Evolutionary conservation across 768 basidiomycete genomes (phyloP).

Genomic region (Cubamyces lactineus): DNA sequence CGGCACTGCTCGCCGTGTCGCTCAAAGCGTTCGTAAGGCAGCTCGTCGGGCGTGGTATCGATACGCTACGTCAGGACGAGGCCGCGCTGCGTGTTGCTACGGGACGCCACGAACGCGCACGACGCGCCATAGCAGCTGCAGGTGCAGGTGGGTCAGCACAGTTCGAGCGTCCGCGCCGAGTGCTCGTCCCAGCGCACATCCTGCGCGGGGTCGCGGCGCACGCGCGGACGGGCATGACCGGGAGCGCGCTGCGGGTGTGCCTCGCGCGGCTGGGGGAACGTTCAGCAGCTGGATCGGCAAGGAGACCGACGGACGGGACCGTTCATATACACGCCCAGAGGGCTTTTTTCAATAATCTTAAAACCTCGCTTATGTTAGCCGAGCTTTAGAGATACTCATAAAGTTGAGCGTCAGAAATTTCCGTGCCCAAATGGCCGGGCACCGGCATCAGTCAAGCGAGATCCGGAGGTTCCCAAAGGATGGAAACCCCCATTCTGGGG

Average conservation of each 20-base stretch:
- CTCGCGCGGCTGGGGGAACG: conserved; percentile 37
- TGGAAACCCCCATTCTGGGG: no score
- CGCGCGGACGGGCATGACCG: conserved; percentile 15
- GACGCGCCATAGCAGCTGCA: conserved; percentile 19
- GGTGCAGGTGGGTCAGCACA: background rate
- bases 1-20: conserved; percentile 41
- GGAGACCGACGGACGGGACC: background rate
- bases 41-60: conserved; percentile 39
- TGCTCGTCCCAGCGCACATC: conserved; percentile 45
- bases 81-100: conserved; percentile 25
- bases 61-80: conserved; percentile 38
- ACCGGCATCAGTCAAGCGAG: no score
- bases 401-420: no score
- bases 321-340: no score
- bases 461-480: no score
- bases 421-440: no score
- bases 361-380: no score
- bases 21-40: conserved; percentile 38
- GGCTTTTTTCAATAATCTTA: no score
- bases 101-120: conserved; percentile 20
- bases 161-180: conserved; percentile 20
- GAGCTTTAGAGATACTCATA: no score
- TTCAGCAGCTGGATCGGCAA: background rate
- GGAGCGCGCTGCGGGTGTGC: conserved; percentile 33
- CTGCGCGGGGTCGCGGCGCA: conserved; percentile 39